Conservation (phyloP, 306 rosid species). For the Pyrus betulifolia region DNA sequence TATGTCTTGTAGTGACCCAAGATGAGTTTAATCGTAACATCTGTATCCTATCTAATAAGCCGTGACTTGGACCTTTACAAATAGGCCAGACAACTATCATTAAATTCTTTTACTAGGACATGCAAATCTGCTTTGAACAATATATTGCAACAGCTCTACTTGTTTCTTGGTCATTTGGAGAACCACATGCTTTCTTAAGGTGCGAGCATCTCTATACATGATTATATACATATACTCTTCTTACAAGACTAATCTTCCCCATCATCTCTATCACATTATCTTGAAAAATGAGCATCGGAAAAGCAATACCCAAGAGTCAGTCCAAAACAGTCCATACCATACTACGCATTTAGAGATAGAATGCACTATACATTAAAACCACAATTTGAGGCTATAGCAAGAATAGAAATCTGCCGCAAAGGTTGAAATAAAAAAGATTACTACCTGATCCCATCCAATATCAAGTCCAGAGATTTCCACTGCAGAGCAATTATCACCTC, state of each 20-base stretch:
- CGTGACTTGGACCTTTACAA: neutral
- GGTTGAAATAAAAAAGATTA: conserved; percentile 8
- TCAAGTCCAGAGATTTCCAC: conserved; percentile 94
- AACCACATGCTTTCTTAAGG: neutral
- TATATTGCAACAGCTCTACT: neutral
- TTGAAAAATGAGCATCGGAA: neutral
- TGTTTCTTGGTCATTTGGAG: neutral
- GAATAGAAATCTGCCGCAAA: conserved; percentile 3
- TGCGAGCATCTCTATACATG: neutral
- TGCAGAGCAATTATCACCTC: conserved; percentile 41
- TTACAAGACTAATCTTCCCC: neutral
- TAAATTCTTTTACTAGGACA: neutral
- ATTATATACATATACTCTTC: neutral
- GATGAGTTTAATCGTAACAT: neutral
- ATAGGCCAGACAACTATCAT: no score
- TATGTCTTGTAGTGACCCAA: neutral
- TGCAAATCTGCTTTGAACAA: neutral
- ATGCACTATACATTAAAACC: neutral
- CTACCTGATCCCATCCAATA: conserved; percentile 99
- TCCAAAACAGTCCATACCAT: neutral
- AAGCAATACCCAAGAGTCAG: neutral
- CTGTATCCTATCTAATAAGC: neutral
- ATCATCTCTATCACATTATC: neutral
- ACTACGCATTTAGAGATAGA: neutral
- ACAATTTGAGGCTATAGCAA: conserved; percentile 9